These are phyloP conservation scores for Rhodamnia argentea DNA, from an alignment of 345 rosid genomes.

Conservation along the genomic window DNA sequence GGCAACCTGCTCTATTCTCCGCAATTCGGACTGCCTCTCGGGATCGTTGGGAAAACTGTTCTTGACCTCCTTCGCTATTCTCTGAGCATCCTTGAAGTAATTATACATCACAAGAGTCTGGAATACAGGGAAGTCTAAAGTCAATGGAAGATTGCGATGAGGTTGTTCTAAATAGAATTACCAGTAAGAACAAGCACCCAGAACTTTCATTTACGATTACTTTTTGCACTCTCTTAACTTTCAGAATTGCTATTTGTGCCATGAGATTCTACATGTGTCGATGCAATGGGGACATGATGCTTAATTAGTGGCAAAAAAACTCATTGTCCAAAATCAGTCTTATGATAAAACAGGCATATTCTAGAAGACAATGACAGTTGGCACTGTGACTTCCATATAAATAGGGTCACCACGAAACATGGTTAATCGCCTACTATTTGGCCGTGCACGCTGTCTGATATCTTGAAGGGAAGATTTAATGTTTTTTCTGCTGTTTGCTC, in stretches of 20 bases:
- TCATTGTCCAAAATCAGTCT: neutral
- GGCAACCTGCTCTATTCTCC: slow-evolving; percentile 78
- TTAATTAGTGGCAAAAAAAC: neutral
- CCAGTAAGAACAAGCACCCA: neutral
- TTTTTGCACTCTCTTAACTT: neutral
- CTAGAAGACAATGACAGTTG: neutral
- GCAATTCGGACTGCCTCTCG: slow-evolving; percentile 61
- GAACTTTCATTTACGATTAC: neutral
- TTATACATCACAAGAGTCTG: slow-evolving; percentile 58
- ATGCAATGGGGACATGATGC: neutral
- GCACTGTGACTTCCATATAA: neutral
- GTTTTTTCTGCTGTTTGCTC: neutral
- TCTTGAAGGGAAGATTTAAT: neutral
- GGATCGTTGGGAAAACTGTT: slow-evolving; percentile 60
- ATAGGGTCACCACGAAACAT: neutral
- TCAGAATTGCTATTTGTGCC: neutral
- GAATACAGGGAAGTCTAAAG: neutral
- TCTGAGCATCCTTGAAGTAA: slow-evolving; percentile 85
- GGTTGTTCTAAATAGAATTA: neutral
- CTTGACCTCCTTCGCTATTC: slow-evolving; percentile 72
- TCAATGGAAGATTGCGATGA: neutral
- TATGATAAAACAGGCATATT: neutral
- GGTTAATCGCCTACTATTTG: neutral
- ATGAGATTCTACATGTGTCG: neutral
- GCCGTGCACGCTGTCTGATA: neutral